These are phyloP conservation scores for Jackrogersella multiformis DNA, from an alignment of 495 filamentous ascomycete species.

Conservation along the genomic window DNA sequence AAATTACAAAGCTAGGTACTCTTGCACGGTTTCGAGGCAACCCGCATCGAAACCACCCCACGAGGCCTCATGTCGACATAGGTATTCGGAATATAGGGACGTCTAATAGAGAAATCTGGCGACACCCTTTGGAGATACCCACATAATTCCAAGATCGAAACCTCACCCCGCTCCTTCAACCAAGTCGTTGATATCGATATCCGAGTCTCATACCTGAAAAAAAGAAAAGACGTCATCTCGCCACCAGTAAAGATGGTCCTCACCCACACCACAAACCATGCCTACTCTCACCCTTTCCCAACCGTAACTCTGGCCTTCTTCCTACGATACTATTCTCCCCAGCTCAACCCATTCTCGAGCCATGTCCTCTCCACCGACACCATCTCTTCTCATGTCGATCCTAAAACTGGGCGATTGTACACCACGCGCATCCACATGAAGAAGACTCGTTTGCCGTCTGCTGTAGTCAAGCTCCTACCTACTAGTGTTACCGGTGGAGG, in stretches of 20 bases:
- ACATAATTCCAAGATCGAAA: slow-evolving; percentile 1
- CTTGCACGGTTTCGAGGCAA: slow-evolving; percentile 25
- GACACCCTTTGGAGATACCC: slow-evolving; percentile 14
- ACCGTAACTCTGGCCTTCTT: slow-evolving; percentile 96
- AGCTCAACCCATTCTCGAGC: slow-evolving; percentile 85
- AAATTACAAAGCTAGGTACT: no score
- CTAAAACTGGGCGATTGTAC: slow-evolving; percentile 78
- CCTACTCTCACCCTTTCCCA: slow-evolving; percentile 91
- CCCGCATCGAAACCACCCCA: slow-evolving; percentile 15
- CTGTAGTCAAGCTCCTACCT: slow-evolving; percentile 83
- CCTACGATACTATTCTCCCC: slow-evolving; percentile 85
- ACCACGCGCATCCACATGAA: slow-evolving; percentile 94
- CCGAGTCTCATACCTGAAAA: not conserved
- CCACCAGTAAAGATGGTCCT: slow-evolving; percentile 56
- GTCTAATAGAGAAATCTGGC: slow-evolving; percentile 19
- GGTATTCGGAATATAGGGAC: slow-evolving; percentile 18
- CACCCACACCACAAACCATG: slow-evolving; percentile 79
- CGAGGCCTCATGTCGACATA: slow-evolving; percentile 35
- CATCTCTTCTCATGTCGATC: slow-evolving; percentile 85
- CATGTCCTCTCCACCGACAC: slow-evolving; percentile 98
- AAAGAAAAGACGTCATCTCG: slow-evolving; percentile 5
- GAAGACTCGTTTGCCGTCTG: slow-evolving; percentile 85
- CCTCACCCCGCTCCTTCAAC: not conserved
- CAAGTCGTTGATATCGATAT: not conserved
- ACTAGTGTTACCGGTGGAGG: slow-evolving; percentile 73